A percentile compares a stretch with the other conserved stretches of the same genome.
Conservation (phyloP, 108 stramenopile genomes). For the Phaeodactylum tricornutum region DNA sequence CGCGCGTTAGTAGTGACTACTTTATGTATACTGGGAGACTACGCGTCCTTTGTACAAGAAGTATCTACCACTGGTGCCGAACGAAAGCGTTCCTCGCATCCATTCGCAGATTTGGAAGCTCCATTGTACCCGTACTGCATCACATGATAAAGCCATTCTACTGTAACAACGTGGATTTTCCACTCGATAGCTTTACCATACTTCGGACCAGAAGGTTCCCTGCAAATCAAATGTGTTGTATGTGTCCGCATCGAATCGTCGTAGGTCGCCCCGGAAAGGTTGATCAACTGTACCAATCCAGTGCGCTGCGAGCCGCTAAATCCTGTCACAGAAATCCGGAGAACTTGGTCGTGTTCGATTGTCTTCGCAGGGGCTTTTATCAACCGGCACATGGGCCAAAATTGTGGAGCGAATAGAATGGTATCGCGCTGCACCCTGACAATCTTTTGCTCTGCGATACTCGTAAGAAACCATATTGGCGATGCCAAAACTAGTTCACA, state of each 20-base stretch:
- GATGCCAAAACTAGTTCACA: constrained; percentile 36
- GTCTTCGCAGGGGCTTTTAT: neutral
- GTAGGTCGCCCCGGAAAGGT: constrained; percentile 37
- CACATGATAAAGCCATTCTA: constrained; percentile 67
- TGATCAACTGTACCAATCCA: constrained; percentile 37
- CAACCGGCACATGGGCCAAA: constrained; percentile 29
- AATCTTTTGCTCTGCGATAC: constrained; percentile 21
- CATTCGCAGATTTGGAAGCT: too few relatives aligned
- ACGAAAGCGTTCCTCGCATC: too few relatives aligned
- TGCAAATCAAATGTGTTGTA: constrained; percentile 66
- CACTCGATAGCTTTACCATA: constrained; percentile 56
- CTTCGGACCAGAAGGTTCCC: constrained; percentile 5
- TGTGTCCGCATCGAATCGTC: constrained; percentile 36
- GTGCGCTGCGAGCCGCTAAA: constrained; percentile 43
- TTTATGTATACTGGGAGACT: too few relatives aligned
- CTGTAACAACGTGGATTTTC: constrained; percentile 55
- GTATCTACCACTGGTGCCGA: too few relatives aligned
- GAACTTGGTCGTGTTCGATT: neutral
- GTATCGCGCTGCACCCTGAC: constrained; percentile 24
- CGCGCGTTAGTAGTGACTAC: too few relatives aligned
- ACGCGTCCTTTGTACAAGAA: too few relatives aligned
- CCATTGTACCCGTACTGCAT: constrained; percentile 40
- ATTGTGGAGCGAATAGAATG: constrained; percentile 37
- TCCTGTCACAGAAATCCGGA: constrained; percentile 51
- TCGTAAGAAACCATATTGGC: constrained; percentile 53